Percentiles rank a stretch among this genome's conserved stretches.
Conservation (phyloP, 352 stramenopile species). For the Pythium phragmitis region DNA sequence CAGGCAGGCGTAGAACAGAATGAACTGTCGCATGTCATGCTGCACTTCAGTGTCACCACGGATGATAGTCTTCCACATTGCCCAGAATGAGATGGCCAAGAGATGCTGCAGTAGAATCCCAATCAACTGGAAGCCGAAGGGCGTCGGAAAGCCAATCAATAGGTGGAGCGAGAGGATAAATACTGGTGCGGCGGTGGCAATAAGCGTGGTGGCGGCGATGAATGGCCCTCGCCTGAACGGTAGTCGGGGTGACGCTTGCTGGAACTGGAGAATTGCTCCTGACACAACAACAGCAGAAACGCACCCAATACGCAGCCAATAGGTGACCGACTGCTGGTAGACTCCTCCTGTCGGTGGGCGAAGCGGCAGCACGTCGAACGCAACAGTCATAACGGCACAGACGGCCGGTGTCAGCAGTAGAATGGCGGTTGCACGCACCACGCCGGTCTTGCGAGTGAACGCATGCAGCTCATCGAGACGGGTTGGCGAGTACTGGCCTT, state of each 20-base stretch:
- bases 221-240: not conserved
- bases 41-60: not conserved
- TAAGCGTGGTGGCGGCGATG: not conserved
- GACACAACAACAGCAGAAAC: not conserved
- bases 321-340: not conserved
- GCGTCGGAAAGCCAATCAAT: conserved; percentile 14
- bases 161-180: not conserved
- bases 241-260: not conserved
- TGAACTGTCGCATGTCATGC: not conserved
- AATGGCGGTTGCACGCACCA: not conserved
- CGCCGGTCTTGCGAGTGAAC: not conserved
- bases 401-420: not conserved
- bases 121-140: conserved; percentile 16
- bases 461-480: not conserved
- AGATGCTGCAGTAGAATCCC: conserved; percentile 21
- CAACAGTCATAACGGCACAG: not conserved
- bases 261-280: conserved; percentile 5
- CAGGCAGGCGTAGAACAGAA: conserved; percentile 2
- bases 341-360: not conserved
- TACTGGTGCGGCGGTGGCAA: not conserved
- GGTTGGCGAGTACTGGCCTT: not conserved
- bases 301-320: conserved; percentile 11
- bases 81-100: conserved; percentile 5
- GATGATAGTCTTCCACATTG: conserved; percentile 1
- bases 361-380: conserved; percentile 9